Base-by-base conservation (phyloP, 345 rosid species). In the Hypericum androsaemum region DNA sequence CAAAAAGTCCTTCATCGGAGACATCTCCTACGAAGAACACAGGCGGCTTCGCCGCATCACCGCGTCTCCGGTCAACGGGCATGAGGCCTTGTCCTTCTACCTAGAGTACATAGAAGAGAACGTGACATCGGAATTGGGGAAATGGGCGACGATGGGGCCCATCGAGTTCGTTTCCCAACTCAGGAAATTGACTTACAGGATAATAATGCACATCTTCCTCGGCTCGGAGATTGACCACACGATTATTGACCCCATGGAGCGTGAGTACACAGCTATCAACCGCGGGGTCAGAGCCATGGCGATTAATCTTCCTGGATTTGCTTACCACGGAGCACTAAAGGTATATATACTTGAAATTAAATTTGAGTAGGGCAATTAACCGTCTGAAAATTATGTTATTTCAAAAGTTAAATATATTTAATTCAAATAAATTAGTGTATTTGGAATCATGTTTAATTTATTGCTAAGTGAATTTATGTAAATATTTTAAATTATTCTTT, bases 301-400 rank as follows among this genome's bases (percentile, higher is more conserved):
- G 5, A 64, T 74, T 52, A 71, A 74, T 44, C 43, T 71, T 5
- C 73, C 76, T 8, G 76, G 76, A 5, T 75, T 71, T 50, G 60
- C 71, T 12, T 71, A 51, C 52, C 41, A 71, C 16, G 65, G 28
- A 28, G 74, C 69, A n/a, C 59, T 65, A 54, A 57, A 71, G 67
- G 77, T 71, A 22, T 22, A 22, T 0, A 39, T 11, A 28, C 3
- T 51, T 37, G 12, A 3, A 52, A 5, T 11, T 36, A 6, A 6
- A 36, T n/a, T n/a, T n/a, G n/a, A n/a, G n/a, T n/a, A n/a, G n/a
- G n/a, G n/a, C n/a, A n/a, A n/a, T n/a, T n/a, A n/a, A n/a, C n/a
- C n/a, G n/a, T n/a, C n/a, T n/a, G n/a, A n/a, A n/a, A n/a, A n/a
- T n/a, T n/a, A n/a, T n/a, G n/a, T n/a, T n/a, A n/a, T n/a, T n/a